Percentiles rank a stretch among this genome's conserved stretches.
phyloP scores from a whole-genome alignment of 768 basidiomycete species.

The Psilocybe subaeruginosa region DNA sequence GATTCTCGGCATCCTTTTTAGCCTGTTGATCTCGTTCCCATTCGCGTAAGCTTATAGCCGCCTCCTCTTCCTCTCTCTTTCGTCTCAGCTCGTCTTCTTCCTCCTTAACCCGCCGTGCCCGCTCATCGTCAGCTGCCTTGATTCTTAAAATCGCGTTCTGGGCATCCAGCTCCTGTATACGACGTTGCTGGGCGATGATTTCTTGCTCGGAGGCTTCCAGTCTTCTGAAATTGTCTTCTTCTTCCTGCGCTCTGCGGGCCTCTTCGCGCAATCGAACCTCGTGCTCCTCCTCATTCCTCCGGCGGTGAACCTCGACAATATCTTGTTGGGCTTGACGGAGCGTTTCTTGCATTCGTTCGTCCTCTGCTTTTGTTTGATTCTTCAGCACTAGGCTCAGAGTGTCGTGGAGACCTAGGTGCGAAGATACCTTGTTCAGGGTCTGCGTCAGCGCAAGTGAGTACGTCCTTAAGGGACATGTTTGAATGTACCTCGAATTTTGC shows the following conservation, averaged over 20 bases:
- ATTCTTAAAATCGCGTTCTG: background rate
- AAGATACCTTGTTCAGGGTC: constrained; percentile 7
- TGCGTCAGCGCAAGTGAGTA: background rate
- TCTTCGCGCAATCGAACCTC: background rate
- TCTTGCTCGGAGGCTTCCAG: background rate
- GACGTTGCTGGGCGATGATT: background rate
- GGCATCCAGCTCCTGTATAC: background rate
- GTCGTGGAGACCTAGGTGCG: constrained; percentile 17
- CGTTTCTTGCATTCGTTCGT: background rate
- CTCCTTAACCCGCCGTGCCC: background rate
- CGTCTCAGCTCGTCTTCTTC: background rate
- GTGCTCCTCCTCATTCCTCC: background rate
- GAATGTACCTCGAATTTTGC: constrained; percentile 15
- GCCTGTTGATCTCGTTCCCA: background rate
- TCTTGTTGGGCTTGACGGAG: background rate
- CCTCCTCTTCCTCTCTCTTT: background rate
- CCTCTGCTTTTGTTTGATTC: constrained; percentile 9
- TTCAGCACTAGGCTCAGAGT: constrained; percentile 9
- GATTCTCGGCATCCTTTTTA: background rate
- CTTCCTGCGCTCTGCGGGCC: background rate
- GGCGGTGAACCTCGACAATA: background rate
- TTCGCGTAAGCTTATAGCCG: background rate
- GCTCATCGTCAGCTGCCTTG: background rate
- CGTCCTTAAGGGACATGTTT: background rate
- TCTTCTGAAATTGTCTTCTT: background rate